Conservation (phyloP, 805 yeast species). For the Ogataea siamensis region DNA sequence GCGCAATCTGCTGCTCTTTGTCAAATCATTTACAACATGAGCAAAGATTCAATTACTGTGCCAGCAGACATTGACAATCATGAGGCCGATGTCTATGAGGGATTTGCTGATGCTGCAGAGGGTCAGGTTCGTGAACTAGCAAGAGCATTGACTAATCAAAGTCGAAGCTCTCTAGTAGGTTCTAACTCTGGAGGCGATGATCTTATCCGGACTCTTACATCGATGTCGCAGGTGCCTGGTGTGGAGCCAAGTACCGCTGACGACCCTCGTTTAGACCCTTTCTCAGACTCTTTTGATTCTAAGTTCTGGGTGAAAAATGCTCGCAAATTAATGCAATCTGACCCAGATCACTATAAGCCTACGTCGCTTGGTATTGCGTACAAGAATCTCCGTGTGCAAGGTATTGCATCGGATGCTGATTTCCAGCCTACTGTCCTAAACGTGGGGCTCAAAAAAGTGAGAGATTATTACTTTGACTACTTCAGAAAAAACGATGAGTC, state of each 20-base stretch:
- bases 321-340: slow-evolving; percentile 49
- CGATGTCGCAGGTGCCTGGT: slow-evolving; percentile 55
- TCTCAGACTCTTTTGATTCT: slow-evolving; percentile 54
- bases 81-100: slow-evolving; percentile 10
- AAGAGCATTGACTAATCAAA: slow-evolving; percentile 34
- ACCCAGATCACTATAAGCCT: slow-evolving; percentile 64
- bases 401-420: slow-evolving; percentile 66
- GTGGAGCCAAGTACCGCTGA: slow-evolving; percentile 35
- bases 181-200: slow-evolving; percentile 4
- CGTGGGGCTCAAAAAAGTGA: slow-evolving; percentile 35
- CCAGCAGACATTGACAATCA: slow-evolving; percentile 15
- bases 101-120: slow-evolving; percentile 12
- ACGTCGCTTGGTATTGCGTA: slow-evolving; percentile 58
- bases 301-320: slow-evolving; percentile 67
- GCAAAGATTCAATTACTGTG: slow-evolving; percentile 23
- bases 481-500: slow-evolving; percentile 31
- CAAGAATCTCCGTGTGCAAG: slow-evolving; percentile 57
- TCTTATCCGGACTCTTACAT: slow-evolving; percentile 39
- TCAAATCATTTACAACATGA: slow-evolving; percentile 5
- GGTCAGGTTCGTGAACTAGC: slow-evolving; percentile 35
- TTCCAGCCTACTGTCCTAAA: slow-evolving; percentile 60
- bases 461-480: slow-evolving; percentile 27
- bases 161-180: slow-evolving; percentile 5
- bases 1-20: background rate
- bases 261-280: slow-evolving; percentile 55